Evolutionary conservation across 75 land plant species (phyloP), one percentile per base, ranked within the genome.

Genomic region (Cryptomeria japonica): DNA sequence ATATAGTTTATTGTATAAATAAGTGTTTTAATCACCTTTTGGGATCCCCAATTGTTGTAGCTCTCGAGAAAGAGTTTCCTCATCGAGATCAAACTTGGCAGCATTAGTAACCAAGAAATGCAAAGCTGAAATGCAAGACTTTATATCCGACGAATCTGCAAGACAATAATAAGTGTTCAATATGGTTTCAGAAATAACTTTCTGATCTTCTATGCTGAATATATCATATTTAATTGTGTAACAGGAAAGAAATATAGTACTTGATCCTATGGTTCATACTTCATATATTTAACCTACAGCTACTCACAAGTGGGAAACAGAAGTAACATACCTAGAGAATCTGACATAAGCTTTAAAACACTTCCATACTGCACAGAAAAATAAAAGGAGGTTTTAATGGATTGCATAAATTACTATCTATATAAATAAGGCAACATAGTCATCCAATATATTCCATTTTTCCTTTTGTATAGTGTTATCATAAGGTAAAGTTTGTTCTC

Each of bases 111-210:
- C 83, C 44, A 90, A 77, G 80, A 90, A 90, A 90, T 88, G 91
- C 39, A 90, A 84, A 1, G 87, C 87, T 90, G 91, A 90, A 80
- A 90, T 90, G 87, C 91, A 90, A 12, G 91, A 91, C 90, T 89
- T 90, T 18, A 89, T 41, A 78, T 90, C 91, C 12, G 87, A 90
- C 28, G 72, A 41, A 37, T 87, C 91, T 90, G 89, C 89, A 86
- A 2, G 28, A 18, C 41, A 86, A 72, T 16, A 44, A 18, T 12
- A 46, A 84, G 87, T 13, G 18, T 61, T 86, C 72, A 25, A 79
- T 37, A 41, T 79, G 82, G 38, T 79, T 79, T 14, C 82, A 79
- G 38, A 85, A 6, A n/a, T 28, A 2, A 79, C 44, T 79, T n/a
- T 79, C 82, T 38, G 37, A 79, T 16, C 22, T 8, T 55, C 22